A percentile compares a stretch with the other conserved stretches of the same genome.
These are phyloP conservation scores for Euphorbia celastroides DNA, from an alignment of 441 rosid species.

Conservation along the genomic window DNA sequence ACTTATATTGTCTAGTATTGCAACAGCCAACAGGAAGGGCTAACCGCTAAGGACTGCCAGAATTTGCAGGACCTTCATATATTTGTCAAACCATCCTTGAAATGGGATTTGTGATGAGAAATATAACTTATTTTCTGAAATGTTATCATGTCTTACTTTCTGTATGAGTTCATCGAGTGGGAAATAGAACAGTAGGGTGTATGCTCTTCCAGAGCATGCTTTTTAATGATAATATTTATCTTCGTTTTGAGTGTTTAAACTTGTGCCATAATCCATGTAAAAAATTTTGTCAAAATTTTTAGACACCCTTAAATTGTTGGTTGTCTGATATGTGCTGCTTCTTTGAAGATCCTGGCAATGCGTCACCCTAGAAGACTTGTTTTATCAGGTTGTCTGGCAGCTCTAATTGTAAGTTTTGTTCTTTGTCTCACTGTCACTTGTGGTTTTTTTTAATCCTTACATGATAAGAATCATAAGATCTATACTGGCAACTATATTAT, in stretches of 20 bases:
- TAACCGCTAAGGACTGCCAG: not conserved
- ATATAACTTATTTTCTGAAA: too few species aligned
- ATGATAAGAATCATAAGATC: too few species aligned
- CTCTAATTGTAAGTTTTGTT: conserved; percentile 53
- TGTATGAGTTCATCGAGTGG: not conserved
- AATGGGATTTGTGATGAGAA: not conserved
- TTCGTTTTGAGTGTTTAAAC: not conserved
- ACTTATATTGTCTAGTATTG: not conserved
- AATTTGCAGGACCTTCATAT: not conserved
- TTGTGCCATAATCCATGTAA: not conserved
- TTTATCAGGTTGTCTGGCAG: conserved; percentile 70
- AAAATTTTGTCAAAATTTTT: not conserved
- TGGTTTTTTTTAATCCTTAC: not conserved
- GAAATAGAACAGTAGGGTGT: not conserved
- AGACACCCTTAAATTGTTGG: not conserved
- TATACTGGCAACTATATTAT: conserved; percentile 5
- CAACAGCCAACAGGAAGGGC: not conserved
- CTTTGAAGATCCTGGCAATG: conserved; percentile 83
- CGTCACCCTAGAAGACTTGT: conserved; percentile 92
- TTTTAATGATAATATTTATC: not conserved
- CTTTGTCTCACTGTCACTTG: conserved; percentile 1
- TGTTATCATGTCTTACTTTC: not conserved
- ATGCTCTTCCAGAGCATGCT: not conserved
- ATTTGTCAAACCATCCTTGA: too few species aligned
- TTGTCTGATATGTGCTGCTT: conserved; percentile 15